Conservation (phyloP, 768 basidiomycete species). For the Calvatia gigantea region DNA sequence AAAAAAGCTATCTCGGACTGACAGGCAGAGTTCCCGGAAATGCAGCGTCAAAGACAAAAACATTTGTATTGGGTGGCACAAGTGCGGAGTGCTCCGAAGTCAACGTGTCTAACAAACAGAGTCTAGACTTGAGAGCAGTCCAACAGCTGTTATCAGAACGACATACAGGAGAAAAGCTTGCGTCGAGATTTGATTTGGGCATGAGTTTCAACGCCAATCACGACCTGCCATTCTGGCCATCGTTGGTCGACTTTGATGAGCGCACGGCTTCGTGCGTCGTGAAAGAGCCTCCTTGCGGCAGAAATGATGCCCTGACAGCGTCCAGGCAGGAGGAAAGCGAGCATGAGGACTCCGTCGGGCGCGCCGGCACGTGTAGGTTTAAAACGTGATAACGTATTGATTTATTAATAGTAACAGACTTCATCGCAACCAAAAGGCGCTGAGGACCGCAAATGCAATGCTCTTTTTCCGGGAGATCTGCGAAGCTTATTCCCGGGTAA, state of each 20-base stretch:
- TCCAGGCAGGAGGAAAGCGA: not conserved
- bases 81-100: slow-evolving; percentile 27
- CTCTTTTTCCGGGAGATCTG: too few species aligned
- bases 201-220: slow-evolving; percentile 95
- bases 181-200: slow-evolving; percentile 84
- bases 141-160: not conserved
- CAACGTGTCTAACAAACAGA: slow-evolving; percentile 29
- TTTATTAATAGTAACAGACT: too few species aligned
- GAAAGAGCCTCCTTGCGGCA: slow-evolving; percentile 19
- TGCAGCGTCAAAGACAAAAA: slow-evolving; percentile 81
- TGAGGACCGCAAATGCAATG: too few species aligned
- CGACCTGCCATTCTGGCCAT: slow-evolving; percentile 87
- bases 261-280: slow-evolving; percentile 28
- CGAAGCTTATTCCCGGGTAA: too few species aligned
- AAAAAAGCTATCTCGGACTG: slow-evolving; percentile 22
- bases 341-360: not conserved
- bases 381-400: too few species aligned
- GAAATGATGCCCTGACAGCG: not conserved
- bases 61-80: slow-evolving; percentile 65
- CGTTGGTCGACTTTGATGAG: slow-evolving; percentile 33
- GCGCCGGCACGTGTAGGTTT: too few species aligned
- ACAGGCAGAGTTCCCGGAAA: slow-evolving; percentile 94
- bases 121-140: not conserved
- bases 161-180: slow-evolving; percentile 85
- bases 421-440: too few species aligned